Conservation (phyloP, 805 yeast genomes). For the Candida odintsovae region DNA sequence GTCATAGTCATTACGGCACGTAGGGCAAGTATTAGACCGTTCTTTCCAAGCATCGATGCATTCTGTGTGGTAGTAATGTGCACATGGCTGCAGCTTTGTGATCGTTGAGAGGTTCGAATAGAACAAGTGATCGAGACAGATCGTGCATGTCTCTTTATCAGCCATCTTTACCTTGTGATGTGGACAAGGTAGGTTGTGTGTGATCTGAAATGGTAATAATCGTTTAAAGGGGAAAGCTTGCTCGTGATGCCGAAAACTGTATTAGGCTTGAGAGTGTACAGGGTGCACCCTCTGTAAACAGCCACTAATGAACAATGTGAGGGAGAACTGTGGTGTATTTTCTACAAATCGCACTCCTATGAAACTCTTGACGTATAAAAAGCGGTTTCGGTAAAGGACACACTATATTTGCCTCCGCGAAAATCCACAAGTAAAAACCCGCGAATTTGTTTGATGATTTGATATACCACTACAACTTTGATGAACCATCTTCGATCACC, state of each 20-base stretch:
- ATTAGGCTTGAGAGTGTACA: not conserved
- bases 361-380: not conserved
- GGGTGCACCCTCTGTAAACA: not conserved
- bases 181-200: not conserved
- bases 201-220: not conserved
- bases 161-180: slow-evolving; percentile 1
- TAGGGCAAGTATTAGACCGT: slow-evolving; percentile 55
- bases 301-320: not conserved
- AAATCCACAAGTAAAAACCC: no score
- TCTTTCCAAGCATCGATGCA: slow-evolving; percentile 56
- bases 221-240: not conserved
- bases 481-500: no score
- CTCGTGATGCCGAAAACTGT: no score
- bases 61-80: slow-evolving; percentile 48
- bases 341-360: no score
- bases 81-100: slow-evolving; percentile 38
- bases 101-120: slow-evolving; percentile 12
- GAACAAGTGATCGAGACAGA: slow-evolving; percentile 45
- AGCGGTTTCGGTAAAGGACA: not conserved
- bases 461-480: no score
- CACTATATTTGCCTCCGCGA: not conserved
- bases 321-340: not conserved
- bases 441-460: no score
- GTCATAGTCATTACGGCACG: slow-evolving; percentile 46
- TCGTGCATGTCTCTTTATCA: slow-evolving; percentile 41